Percentiles rank a stretch among this genome's conserved stretches.
These are phyloP conservation scores for Orobanche coerulescens DNA, from an alignment of 257 asterid genomes.

Conservation along the genomic window DNA sequence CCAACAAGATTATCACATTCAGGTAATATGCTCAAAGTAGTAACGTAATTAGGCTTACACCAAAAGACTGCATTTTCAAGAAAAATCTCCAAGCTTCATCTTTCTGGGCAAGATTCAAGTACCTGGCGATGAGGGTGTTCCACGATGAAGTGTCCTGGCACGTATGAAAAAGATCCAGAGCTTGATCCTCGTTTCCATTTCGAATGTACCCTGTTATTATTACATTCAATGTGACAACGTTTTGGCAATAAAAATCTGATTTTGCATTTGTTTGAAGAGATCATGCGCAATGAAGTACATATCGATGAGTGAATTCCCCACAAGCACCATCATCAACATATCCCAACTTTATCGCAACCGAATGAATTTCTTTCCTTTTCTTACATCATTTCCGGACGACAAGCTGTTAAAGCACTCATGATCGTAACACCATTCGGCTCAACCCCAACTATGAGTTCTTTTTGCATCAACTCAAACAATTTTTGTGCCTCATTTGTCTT, in stretches of 20 bases:
- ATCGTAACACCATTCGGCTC: conserved; percentile 62
- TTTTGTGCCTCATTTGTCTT: conserved; percentile 39
- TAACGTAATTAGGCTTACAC: conserved; percentile 59
- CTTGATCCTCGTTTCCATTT: conserved; percentile 72
- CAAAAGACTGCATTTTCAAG: conserved; percentile 54
- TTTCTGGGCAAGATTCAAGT: conserved; percentile 46
- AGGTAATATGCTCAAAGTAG: conserved; percentile 65
- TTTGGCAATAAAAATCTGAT: conserved; percentile 44
- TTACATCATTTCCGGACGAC: conserved; percentile 45
- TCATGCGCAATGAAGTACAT: conserved; percentile 76
- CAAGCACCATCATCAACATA: conserved; percentile 46
- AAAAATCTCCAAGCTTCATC: conserved; percentile 54
- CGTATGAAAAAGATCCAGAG: conserved; percentile 63
- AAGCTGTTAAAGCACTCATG: conserved; percentile 52
- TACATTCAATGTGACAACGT: conserved; percentile 70
- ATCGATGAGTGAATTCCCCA: conserved; percentile 65
- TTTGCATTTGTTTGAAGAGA: conserved; percentile 57
- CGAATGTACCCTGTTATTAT: conserved; percentile 70
- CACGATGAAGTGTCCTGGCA: conserved; percentile 68
- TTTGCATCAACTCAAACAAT: conserved; percentile 53
- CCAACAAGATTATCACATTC: conserved; percentile 68
- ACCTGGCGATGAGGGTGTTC: conserved; percentile 78
- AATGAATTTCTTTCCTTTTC: conserved; percentile 60
- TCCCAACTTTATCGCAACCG: conserved; percentile 51
- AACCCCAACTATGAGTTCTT: conserved; percentile 42